Conservation (phyloP, 768 basidiomycete genomes). For the Calocybe indica region DNA sequence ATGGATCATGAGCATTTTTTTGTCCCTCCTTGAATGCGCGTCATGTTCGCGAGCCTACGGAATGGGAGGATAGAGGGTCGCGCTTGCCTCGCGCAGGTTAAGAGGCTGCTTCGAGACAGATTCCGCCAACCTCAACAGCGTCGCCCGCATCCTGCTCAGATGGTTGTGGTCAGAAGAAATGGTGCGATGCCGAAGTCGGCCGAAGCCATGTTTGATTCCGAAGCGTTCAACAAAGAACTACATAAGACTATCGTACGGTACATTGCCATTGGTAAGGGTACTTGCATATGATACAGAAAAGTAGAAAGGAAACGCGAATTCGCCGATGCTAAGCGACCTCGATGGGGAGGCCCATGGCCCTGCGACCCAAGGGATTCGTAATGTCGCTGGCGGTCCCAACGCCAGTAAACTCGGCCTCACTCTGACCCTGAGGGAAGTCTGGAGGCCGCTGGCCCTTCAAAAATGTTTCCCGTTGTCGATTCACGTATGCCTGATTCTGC, state of each 20-base stretch:
- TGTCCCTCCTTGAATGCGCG: not conserved
- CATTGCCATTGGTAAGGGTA: no score
- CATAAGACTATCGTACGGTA: no score
- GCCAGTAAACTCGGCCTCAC: constrained; percentile 30
- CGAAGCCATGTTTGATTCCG: no score
- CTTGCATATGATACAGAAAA: no score
- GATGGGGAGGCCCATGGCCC: constrained; percentile 35
- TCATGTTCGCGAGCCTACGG: constrained; percentile 47
- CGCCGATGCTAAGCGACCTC: constrained; percentile 7
- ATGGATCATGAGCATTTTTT: not conserved
- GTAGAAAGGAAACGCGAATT: no score
- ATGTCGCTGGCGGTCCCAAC: constrained; percentile 30
- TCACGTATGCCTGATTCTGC: constrained; percentile 54
- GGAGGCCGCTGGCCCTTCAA: constrained; percentile 56
- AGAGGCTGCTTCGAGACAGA: constrained; percentile 53
- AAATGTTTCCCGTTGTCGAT: constrained; percentile 58
- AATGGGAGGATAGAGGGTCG: constrained; percentile 72
- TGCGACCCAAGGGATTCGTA: constrained; percentile 24
- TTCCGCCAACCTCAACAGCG: constrained; percentile 43
- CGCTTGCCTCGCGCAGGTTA: constrained; percentile 56
- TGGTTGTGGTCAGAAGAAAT: not conserved
- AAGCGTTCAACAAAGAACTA: no score
- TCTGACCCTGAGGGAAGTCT: constrained; percentile 53
- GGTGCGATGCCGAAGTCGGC: no score
- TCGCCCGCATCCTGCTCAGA: constrained; percentile 28